Evolutionary conservation across 345 rosid genomes (phyloP).

Genomic region (Hevea brasiliensis): DNA sequence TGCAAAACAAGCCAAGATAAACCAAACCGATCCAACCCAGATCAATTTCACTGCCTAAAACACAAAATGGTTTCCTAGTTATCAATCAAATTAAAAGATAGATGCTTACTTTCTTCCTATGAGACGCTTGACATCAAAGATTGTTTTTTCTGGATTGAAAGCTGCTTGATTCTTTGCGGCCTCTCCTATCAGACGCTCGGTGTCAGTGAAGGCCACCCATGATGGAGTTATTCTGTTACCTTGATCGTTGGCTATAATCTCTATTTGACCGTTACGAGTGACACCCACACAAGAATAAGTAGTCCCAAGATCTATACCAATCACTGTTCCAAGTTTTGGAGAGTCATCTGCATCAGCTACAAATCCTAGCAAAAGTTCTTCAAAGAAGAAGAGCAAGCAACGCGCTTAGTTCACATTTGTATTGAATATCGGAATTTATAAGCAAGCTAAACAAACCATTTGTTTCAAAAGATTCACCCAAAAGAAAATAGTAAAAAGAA

Average conservation of each 20-base stretch:
- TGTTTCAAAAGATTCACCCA: too few species aligned
- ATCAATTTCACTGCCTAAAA: not conserved
- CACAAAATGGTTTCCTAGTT: not conserved
- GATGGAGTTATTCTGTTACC: constrained; percentile 69
- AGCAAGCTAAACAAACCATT: too few species aligned
- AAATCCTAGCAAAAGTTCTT: constrained; percentile 35
- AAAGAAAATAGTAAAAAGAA: too few species aligned
- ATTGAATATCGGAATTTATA: not conserved
- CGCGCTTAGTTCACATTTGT: not conserved
- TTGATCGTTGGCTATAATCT: constrained; percentile 65
- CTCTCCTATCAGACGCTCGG: constrained; percentile 58
- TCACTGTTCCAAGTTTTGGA: constrained; percentile 45
- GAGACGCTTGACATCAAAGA: constrained; percentile 29
- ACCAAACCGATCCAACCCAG: not conserved
- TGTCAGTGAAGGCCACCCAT: constrained; percentile 67
- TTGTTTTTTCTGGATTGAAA: constrained; percentile 19
- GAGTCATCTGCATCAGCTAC: constrained; percentile 30
- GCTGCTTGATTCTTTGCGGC: constrained; percentile 29
- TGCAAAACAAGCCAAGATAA: not conserved
- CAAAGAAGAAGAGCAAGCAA: not conserved
- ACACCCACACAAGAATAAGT: constrained; percentile 62
- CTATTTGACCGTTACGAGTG: constrained; percentile 43
- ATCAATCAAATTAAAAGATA: not conserved
- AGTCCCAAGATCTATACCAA: constrained; percentile 60
- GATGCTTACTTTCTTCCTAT: constrained; percentile 24